Conservation (phyloP, 495 filamentous ascomycete genomes). For the Trichoderma virens region DNA sequence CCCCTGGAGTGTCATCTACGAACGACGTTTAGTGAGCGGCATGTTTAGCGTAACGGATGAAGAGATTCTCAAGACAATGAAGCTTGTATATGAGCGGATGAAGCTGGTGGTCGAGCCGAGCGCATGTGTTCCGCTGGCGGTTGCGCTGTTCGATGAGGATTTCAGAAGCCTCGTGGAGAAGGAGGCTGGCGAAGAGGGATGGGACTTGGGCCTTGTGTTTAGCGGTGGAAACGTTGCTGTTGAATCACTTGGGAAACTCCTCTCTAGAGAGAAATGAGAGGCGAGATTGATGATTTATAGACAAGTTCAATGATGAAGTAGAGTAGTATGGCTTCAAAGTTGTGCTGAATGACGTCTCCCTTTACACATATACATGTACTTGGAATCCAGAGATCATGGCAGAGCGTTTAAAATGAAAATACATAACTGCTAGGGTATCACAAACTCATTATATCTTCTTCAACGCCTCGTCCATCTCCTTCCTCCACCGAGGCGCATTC, state of each 20-base stretch:
- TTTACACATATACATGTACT: too few species aligned
- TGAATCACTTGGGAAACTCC: conserved; percentile 64
- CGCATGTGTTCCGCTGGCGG: conserved; percentile 76
- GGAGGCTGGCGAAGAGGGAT: conserved; percentile 64
- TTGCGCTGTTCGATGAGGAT: conserved; percentile 75
- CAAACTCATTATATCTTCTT: background rate
- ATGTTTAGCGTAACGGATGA: conserved; percentile 75
- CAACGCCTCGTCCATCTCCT: conserved; percentile 50
- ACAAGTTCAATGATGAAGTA: background rate
- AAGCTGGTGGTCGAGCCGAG: conserved; percentile 92
- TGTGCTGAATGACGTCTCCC: too few species aligned
- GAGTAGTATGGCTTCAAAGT: too few species aligned
- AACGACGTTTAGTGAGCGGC: conserved; percentile 58
- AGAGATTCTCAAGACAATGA: conserved; percentile 72
- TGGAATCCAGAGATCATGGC: too few species aligned
- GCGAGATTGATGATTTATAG: background rate
- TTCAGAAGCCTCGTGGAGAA: conserved; percentile 63
- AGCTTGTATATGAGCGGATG: conserved; percentile 76
- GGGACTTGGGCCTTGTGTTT: conserved; percentile 83
- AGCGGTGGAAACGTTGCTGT: conserved; percentile 88
- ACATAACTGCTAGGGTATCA: background rate
- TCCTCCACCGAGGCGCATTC: conserved; percentile 60
- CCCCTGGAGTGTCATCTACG: conserved; percentile 77
- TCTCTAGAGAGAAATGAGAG: conserved; percentile 25
- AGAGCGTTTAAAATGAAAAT: background rate